Conservation (phyloP, 2,329 filamentous ascomycete genomes). For the Elsinoe necatrix region DNA sequence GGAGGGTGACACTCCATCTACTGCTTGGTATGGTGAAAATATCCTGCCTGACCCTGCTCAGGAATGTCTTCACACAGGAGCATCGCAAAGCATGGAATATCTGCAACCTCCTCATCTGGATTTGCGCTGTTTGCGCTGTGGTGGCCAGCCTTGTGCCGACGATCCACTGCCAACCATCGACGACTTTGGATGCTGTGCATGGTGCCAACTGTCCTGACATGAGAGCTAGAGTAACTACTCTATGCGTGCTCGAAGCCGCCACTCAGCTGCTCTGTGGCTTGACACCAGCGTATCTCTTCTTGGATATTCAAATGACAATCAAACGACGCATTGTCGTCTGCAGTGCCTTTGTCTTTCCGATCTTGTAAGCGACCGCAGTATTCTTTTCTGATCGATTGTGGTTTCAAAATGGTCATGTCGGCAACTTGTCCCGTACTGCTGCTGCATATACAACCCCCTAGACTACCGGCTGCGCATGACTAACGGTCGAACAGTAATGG, state of each 20-base stretch:
- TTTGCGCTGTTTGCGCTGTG: not conserved
- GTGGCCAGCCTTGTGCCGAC: not conserved
- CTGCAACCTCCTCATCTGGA: slow-evolving; percentile 9
- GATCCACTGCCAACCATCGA: slow-evolving; percentile 7
- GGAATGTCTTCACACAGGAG: slow-evolving; percentile 7
- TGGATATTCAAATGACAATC: not conserved
- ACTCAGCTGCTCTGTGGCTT: slow-evolving; percentile 2
- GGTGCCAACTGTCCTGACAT: not conserved
- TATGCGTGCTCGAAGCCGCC: not conserved
- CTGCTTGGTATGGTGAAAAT: slow-evolving; percentile 5
- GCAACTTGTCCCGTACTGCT: not conserved
- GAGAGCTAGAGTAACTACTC: not conserved
- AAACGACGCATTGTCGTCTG: not conserved
- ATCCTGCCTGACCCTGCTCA: not conserved
- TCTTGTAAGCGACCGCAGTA: too few relatives aligned
- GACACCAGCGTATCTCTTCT: not conserved
- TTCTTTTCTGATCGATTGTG: too few relatives aligned
- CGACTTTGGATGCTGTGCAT: not conserved
- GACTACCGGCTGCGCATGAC: not conserved
- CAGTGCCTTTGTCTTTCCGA: slow-evolving; percentile 8
- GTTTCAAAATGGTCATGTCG: too few relatives aligned
- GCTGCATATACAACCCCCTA: not conserved
- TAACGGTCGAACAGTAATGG: slow-evolving; percentile 4
- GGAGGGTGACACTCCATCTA: slow-evolving; percentile 4
- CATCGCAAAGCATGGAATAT: slow-evolving; percentile 9